phyloP scores from a whole-genome alignment of 2,329 filamentous ascomycete genomes.

The Penicillium crustosum region DNA sequence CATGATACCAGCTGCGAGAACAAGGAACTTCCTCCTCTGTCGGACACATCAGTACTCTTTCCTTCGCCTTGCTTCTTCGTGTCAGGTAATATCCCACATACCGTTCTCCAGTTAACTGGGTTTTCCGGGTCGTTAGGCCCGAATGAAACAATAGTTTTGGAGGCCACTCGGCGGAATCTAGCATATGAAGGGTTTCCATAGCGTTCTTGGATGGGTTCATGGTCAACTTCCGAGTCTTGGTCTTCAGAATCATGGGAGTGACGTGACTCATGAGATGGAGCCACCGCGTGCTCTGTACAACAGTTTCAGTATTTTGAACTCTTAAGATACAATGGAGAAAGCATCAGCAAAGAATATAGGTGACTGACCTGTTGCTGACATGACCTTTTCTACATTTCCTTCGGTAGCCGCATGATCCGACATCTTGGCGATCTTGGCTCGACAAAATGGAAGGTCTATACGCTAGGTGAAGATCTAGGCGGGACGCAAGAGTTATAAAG shows the following conservation, averaged over 20 bases:
- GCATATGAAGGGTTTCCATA: slow-evolving; percentile 29
- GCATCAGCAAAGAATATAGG: neutral
- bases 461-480: slow-evolving; percentile 13
- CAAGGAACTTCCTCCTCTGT: slow-evolving; percentile 32
- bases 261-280: slow-evolving; percentile 14
- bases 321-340: neutral
- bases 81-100: slow-evolving; percentile 12
- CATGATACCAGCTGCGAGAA: slow-evolving; percentile 39
- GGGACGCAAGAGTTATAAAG: slow-evolving; percentile 15
- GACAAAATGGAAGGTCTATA: slow-evolving; percentile 2
- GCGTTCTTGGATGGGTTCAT: slow-evolving; percentile 29
- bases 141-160: slow-evolving; percentile 39
- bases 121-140: slow-evolving; percentile 36
- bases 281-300: slow-evolving; percentile 12
- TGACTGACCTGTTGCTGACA: slow-evolving; percentile 20
- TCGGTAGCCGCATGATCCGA: slow-evolving; percentile 17
- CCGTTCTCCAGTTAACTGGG: slow-evolving; percentile 37
- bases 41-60: neutral
- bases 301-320: neutral
- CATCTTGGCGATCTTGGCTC: slow-evolving; percentile 13
- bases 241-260: slow-evolving; percentile 17
- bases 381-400: slow-evolving; percentile 22
- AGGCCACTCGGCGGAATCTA: slow-evolving; percentile 36
- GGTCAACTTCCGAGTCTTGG: slow-evolving; percentile 18
- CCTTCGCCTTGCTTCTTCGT: neutral